Base-by-base conservation (phyloP, 1,284 basidiomycete species). In the Uromyces viciae-fabae region DNA sequence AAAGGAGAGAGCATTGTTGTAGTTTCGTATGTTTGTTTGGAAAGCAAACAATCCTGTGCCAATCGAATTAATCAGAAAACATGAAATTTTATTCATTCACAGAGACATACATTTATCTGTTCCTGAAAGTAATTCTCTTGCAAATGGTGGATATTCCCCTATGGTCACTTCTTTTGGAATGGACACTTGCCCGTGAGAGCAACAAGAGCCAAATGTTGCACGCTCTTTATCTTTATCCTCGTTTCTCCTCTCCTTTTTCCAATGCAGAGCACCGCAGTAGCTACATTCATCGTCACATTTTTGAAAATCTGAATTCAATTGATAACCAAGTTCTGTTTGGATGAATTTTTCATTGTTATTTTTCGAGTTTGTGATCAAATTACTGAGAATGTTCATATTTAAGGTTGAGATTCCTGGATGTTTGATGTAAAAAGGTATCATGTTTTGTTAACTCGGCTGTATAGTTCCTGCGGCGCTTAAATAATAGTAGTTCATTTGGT, bases 1-100 rank as follows among this genome's bases (percentile, higher is more conserved):
- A 52, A 72, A 72, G 7, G 69, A 31, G 9, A 72, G 8, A 2
- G 46, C 42, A 22, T 52, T 72, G 69, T 72, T 72, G 22, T 72
- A 72, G 3, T 43, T 25, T 46, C 46, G 5, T 15, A 66, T 42
- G 28, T 66, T 5, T 8, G 9, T 5, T 25, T 66, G 64, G 38
- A 66, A n/a, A n/a, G n/a, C n/a, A n/a, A n/a, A n/a, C n/a, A 66
- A 11, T 64, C 9, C 8, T 38, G 5, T 64, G 60, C n/a, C 31
- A 15, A 25, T 38, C 40, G 60, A 7, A 9, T 3, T 60, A 9
- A 64, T 64, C 33, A 38, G 3, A 38, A 28, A 19, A 19, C 3
- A 22, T 38, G 17, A 64, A 7, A 38, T 4, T 22, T 15, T 1
- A 38, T 38, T 15, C 1, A 22, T 17, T 36, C 17, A 22, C 22